phyloP scores from a whole-genome alignment of 2,329 filamentous ascomycete species.

The Colletotrichum sublineola region DNA sequence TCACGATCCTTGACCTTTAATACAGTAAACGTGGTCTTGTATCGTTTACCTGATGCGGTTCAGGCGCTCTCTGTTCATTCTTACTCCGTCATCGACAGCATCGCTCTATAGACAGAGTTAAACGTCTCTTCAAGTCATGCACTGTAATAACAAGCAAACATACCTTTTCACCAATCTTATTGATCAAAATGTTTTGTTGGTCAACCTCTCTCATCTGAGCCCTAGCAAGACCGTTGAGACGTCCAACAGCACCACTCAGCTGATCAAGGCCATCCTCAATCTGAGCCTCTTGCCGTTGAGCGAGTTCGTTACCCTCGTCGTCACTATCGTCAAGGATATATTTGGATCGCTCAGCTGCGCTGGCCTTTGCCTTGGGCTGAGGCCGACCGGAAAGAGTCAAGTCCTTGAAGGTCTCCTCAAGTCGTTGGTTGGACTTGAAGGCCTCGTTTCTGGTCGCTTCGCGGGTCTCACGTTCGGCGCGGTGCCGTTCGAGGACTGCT shows the following conservation, averaged over 20 bases:
- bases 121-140: too few relatives aligned
- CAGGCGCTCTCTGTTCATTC: conserved; percentile 80
- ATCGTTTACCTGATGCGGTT: conserved; percentile 66
- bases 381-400: conserved; percentile 46
- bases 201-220: conserved; percentile 83
- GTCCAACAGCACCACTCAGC: conserved; percentile 77
- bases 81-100: conserved; percentile 83
- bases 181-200: conserved; percentile 80
- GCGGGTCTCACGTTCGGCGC: conserved; percentile 74
- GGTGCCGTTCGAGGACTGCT: conserved; percentile 76
- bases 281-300: too few relatives aligned
- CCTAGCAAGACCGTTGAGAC: conserved; percentile 79
- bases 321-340: conserved; percentile 85
- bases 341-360: conserved; percentile 58
- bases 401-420: conserved; percentile 65
- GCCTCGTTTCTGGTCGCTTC: conserved; percentile 70
- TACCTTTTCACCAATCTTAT: conserved; percentile 84
- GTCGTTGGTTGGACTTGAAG: conserved; percentile 64
- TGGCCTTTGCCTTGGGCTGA: conserved; percentile 31
- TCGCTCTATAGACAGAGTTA: conserved; percentile 74
- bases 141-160: too few relatives aligned
- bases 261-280: conserved; percentile 74
- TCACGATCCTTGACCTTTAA: too few relatives aligned
- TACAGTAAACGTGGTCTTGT: too few relatives aligned
- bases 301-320: too few relatives aligned